phyloP scores from a whole-genome alignment of 208 protist species.

The Willaertia magna region DNA sequence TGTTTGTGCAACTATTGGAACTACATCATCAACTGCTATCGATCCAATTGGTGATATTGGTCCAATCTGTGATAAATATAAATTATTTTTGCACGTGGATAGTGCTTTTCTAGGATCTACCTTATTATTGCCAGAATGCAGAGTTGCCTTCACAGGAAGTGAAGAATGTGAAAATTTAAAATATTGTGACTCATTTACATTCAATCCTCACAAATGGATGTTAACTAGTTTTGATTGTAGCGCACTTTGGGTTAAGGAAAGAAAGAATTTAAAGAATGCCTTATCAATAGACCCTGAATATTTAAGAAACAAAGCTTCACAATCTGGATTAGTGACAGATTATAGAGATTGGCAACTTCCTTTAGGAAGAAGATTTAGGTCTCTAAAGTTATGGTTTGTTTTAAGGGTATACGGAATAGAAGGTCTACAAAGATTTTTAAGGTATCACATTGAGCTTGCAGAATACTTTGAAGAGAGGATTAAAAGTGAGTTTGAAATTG shows the following conservation, averaged over 20 bases:
- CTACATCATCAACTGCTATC: slow-evolving; percentile 17
- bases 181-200: slow-evolving; percentile 17
- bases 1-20: slow-evolving; percentile 21
- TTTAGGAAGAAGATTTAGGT: slow-evolving; percentile 27
- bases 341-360: slow-evolving; percentile 30
- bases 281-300: slow-evolving; percentile 19
- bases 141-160: neutral
- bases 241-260: slow-evolving; percentile 15
- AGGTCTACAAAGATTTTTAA: slow-evolving; percentile 17
- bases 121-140: slow-evolving; percentile 18
- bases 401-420: slow-evolving; percentile 20
- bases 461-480: neutral
- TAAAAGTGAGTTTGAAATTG: neutral
- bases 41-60: slow-evolving; percentile 18
- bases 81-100: slow-evolving; percentile 26
- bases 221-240: slow-evolving; percentile 31
- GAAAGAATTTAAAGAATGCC: slow-evolving; percentile 8
- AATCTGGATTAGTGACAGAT: slow-evolving; percentile 13
- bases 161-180: slow-evolving; percentile 3
- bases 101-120: slow-evolving; percentile 21
- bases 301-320: slow-evolving; percentile 5
- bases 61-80: neutral
- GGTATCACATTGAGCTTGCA: slow-evolving; percentile 10
- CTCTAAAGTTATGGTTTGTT: slow-evolving; percentile 32
- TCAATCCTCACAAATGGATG: slow-evolving; percentile 31